Base-by-base conservation (phyloP, 306 rosid species). In the Astragalus glycyphyllos region DNA sequence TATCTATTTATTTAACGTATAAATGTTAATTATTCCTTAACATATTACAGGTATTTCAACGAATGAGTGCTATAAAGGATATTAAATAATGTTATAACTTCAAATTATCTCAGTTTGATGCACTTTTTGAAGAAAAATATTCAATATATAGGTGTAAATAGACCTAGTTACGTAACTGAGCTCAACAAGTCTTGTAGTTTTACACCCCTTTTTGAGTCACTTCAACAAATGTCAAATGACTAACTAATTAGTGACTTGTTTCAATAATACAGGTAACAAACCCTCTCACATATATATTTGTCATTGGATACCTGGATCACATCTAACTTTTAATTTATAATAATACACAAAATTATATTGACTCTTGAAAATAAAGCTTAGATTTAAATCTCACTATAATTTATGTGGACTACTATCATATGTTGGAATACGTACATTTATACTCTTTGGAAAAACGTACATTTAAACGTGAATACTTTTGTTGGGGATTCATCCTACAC, bases 81-180 rank as follows among this genome's bases (percentile, higher is more conserved):
- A 7, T 5, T 35, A 35, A 35, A 35, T 5, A 35, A 35, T 35
- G 8, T 5, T 5, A 35, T 35, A 35, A 35, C 8, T 35, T 3
- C 0, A 35, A 35, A 35, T 61, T 23, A 45, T 77, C 58, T 78
- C 50, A 15, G 38, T 5, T 46, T 59, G 83, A 54, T 75, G 75
- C 83, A 76, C 86, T 81, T 88, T 78, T 70, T 71, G 76, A 64
- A 86, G 83, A 82, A 45, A 74, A 76, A 7, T 49, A 45, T 54
- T 40, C 11, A 45, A 59, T n/a, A n/a, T n/a, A n/a, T 44, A 79
- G 69, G 68, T 64, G 68, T 68, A 56, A 76, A 80, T 41, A 47
- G 65, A 82, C 59, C 78, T 78, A 59, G 84, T 72, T 59, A 63
- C 78, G 87, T 73, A 76, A 86, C 81, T 58, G 75, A 77, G 54